Evolutionary conservation across 1,284 basidiomycete species (phyloP).

Genomic region (Rhodotorula glutinis): DNA sequence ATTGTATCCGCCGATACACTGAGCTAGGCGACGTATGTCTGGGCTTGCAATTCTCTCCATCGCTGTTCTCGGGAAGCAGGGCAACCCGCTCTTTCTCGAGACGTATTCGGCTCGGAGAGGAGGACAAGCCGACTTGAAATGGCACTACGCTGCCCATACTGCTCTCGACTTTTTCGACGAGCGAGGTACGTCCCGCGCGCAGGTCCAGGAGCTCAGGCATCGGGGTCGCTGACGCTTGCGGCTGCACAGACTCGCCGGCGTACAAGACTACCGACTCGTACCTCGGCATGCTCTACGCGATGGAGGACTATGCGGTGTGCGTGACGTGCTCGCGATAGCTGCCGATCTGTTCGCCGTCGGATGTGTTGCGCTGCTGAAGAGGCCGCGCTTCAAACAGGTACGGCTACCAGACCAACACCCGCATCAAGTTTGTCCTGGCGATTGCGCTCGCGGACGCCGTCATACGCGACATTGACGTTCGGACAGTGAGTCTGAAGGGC

Average conservation of each 20-base stretch:
- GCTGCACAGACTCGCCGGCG: conserved; percentile 34
- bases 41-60: conserved; percentile 33
- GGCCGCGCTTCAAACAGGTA: conserved; percentile 38
- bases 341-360: too few species aligned
- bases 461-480: conserved; percentile 48
- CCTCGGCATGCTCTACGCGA: conserved; percentile 47
- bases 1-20: too few species aligned
- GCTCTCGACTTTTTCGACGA: conserved; percentile 49
- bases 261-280: conserved; percentile 46
- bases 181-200: conserved; percentile 39
- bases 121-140: conserved; percentile 41
- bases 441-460: conserved; percentile 46
- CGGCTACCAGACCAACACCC: conserved; percentile 48
- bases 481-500: conserved; percentile 36
- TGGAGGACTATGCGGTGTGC: conserved; percentile 49
- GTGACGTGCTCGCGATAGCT: too few species aligned
- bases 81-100: conserved; percentile 36
- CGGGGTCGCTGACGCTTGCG: too few species aligned
- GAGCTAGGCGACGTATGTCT: conserved; percentile 6
- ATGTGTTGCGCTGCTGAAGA: neutral
- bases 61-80: conserved; percentile 38
- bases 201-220: too few species aligned
- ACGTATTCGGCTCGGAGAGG: conserved; percentile 21
- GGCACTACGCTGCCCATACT: conserved; percentile 48
- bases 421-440: conserved; percentile 46